Evolutionary conservation across 257 asterid species (phyloP), one percentile per base, ranked within the genome.

Genomic region (Ehretia macrophylla): DNA sequence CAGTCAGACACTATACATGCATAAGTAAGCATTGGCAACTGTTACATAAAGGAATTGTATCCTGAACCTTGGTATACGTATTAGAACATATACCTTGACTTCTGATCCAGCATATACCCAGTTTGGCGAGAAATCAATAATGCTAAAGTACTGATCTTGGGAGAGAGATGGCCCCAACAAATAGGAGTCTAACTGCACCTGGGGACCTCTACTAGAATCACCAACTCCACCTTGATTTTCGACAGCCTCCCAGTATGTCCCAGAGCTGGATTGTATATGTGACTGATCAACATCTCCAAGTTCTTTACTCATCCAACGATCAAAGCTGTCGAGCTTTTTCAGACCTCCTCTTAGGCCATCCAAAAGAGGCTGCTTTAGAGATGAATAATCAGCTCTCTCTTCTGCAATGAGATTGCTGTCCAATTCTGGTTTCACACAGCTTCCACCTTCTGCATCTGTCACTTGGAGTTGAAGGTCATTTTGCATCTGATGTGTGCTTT

Each of bases 231-330:
- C 88, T 53, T 80, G 96, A 72, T 74, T 74, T 66, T 77, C 81
- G 60, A 84, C 94, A 64, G 71, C 68, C 71, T 79, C 96, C 98
- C 98, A 91, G 77, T 85, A 79, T 56, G 71, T 58, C 62, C 79
- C 83, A 56, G 94, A 77, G 73, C 67, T 70, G 57, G 95, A 69
- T 69, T 79, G 88, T 72, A 72, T 37, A 61, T 74, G 76, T 44
- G 93, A 65, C 74, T 85, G 95, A 56, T 85, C 74, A 32, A 92
- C 95, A 75, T 92, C 98, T 53, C 80, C 98, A 16, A 92, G 94
- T 75, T 92, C 98, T 81, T 76, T 88, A 72, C 88, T 85, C 80
- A 92, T 82, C 98, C 97, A 92, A 47, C 95, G 89, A 70, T 88
- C 98, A 74, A 92, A 92, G 82, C 98, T 92, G 72, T 92, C 98